Conservation (phyloP, 2,329 filamentous ascomycete genomes). For the Bipolaris zeicola region DNA sequence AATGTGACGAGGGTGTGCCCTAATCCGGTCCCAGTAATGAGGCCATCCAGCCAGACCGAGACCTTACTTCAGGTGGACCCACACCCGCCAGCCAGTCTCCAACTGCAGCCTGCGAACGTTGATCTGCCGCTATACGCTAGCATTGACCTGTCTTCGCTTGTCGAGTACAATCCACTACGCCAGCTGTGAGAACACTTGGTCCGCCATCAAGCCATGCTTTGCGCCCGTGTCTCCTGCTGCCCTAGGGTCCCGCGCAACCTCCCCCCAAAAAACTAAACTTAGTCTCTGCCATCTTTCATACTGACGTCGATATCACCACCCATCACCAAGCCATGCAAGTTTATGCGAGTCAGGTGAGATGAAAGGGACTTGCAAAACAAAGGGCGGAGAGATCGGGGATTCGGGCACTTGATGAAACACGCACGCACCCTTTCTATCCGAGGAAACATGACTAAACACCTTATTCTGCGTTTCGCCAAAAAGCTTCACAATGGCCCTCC, state of each 20-base stretch:
- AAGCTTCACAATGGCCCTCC: slow-evolving; percentile 2
- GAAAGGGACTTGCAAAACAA: slow-evolving; percentile 19
- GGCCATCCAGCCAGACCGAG: slow-evolving; percentile 18
- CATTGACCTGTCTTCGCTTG: no score
- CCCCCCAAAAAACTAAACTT: not conserved
- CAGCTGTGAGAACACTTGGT: not conserved
- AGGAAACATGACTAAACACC: slow-evolving; percentile 2
- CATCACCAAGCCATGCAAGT: not conserved
- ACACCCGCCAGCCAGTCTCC: slow-evolving; percentile 9
- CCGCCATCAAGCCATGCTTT: not conserved
- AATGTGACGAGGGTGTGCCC: not conserved
- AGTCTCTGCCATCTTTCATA: not conserved
- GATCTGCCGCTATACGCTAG: slow-evolving; percentile 18
- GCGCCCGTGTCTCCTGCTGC: not conserved
- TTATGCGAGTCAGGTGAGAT: slow-evolving; percentile 16
- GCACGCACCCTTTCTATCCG: not conserved
- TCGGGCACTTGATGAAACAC: slow-evolving; percentile 24
- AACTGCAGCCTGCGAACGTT: slow-evolving; percentile 7
- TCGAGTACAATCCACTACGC: no score
- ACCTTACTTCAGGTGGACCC: slow-evolving; percentile 13
- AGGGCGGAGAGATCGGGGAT: slow-evolving; percentile 10
- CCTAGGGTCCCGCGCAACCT: not conserved
- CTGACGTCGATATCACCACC: not conserved
- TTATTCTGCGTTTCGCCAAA: not conserved
- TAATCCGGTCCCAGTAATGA: not conserved